Percentiles rank a stretch among this genome's conserved stretches.
Evolutionary conservation across 257 asterid species (phyloP).

Genomic region (Gynochthodes officinalis): DNA sequence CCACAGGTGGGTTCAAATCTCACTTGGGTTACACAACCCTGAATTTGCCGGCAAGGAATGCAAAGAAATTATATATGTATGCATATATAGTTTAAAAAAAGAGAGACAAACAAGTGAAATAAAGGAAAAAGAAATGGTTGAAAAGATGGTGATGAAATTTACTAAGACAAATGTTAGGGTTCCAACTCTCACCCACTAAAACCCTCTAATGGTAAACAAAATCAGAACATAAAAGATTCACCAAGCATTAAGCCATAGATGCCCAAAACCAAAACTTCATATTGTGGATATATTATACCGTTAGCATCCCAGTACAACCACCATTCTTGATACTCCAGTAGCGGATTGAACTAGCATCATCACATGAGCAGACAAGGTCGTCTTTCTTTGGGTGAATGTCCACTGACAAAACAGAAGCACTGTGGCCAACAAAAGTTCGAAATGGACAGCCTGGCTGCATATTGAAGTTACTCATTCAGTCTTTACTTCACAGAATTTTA

Average conservation of each 20-base stretch:
- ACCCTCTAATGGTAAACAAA: background rate
- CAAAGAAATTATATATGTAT: too few relatives aligned
- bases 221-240: background rate
- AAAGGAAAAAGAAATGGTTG: background rate
- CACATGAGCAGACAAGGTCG: constrained; percentile 33
- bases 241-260: background rate
- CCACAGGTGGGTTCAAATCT: constrained; percentile 37
- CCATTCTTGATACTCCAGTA: constrained; percentile 35
- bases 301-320: constrained; percentile 32
- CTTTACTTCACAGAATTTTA: background rate
- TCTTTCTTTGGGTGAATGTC: constrained; percentile 40
- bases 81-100: background rate
- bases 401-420: constrained; percentile 31
- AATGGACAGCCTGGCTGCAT: constrained; percentile 29
- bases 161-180: background rate
- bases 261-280: constrained; percentile 1
- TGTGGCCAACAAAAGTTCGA: constrained; percentile 34
- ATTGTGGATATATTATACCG: constrained; percentile 13
- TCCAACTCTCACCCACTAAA: background rate
- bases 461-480: constrained; percentile 8
- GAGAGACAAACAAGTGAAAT: background rate
- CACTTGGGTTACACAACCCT: constrained; percentile 34
- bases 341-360: constrained; percentile 27
- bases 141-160: background rate
- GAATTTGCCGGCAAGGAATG: constrained; percentile 3